phyloP scores from a whole-genome alignment of 257 asterid species.

The Thymus quinquecostatus region DNA sequence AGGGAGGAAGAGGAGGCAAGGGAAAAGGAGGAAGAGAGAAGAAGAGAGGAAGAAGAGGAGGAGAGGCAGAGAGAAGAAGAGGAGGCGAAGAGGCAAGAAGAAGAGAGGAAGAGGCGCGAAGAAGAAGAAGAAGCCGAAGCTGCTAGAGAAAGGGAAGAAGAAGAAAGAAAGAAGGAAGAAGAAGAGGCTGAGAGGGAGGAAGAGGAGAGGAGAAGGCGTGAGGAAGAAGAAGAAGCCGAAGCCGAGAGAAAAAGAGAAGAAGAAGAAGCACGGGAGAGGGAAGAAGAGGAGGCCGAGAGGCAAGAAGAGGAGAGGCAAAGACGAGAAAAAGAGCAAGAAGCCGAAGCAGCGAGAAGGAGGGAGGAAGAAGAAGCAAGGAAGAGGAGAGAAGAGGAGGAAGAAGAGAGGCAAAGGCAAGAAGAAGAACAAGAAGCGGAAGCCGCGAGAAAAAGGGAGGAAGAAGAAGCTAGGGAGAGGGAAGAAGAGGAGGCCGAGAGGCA shows the following conservation, averaged over 20 bases:
- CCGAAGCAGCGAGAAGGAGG: conserved; percentile 2
- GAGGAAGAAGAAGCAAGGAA: conserved; percentile 11
- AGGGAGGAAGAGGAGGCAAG: conserved; percentile 34
- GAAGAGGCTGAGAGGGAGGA: conserved; percentile 1
- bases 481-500: conserved; percentile 6
- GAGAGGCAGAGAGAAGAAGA: neutral
- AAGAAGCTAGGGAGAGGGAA: neutral
- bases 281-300: conserved; percentile 26
- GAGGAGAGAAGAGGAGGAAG: conserved; percentile 11
- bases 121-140: neutral
- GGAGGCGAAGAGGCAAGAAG: conserved; percentile 28
- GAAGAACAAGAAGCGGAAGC: neutral
- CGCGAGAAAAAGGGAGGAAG: neutral
- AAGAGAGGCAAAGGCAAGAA: neutral
- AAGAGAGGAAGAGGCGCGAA: neutral
- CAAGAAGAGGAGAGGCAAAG: neutral
- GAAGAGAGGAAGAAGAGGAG: conserved; percentile 18
- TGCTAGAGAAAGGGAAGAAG: conserved; percentile 5
- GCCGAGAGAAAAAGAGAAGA: conserved; percentile 12
- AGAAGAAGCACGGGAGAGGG: neutral
- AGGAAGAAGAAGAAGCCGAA: conserved; percentile 13
- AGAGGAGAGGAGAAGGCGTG: neutral
- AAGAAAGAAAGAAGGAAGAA: neutral
- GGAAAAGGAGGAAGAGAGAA: neutral
- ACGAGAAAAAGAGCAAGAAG: neutral